phyloP scores from a whole-genome alignment of 768 basidiomycete genomes.

The Xanthoconium purpureum region DNA sequence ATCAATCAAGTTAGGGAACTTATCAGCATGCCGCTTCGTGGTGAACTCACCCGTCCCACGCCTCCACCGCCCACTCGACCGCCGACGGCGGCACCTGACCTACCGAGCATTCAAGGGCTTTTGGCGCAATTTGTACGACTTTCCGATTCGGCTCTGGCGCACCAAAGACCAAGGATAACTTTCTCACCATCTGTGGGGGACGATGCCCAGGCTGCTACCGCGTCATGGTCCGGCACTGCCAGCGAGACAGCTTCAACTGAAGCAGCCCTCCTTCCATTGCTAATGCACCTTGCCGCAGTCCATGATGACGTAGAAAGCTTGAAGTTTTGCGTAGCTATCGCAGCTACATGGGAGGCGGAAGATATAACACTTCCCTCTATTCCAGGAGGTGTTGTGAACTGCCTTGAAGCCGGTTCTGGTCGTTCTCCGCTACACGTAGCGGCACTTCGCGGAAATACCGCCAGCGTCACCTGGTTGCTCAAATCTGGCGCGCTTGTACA shows the following conservation, averaged over 20 bases:
- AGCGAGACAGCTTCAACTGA: conserved; percentile 71
- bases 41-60: conserved; percentile 71
- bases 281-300: conserved; percentile 77
- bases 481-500: conserved; percentile 80
- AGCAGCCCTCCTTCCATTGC: conserved; percentile 67
- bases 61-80: conserved; percentile 42
- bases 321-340: conserved; percentile 51
- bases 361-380: conserved; percentile 30
- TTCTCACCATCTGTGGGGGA: conserved; percentile 35
- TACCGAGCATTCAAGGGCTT: conserved; percentile 61
- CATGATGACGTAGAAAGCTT: conserved; percentile 64
- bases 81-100: conserved; percentile 39
- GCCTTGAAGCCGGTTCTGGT: conserved; percentile 65
- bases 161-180: conserved; percentile 35
- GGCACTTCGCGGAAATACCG: conserved; percentile 59
- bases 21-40: conserved; percentile 76
- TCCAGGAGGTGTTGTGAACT: conserved; percentile 71
- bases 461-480: conserved; percentile 48
- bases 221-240: conserved; percentile 77
- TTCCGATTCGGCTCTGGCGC: conserved; percentile 43
- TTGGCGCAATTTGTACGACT: conserved; percentile 69
- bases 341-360: conserved; percentile 24
- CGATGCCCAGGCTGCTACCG: conserved; percentile 42
- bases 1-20: conserved; percentile 67
- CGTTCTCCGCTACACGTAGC: conserved; percentile 79